phyloP scores from a whole-genome alignment of 352 stramenopile genomes.

The Thalassiosira allenii region DNA sequence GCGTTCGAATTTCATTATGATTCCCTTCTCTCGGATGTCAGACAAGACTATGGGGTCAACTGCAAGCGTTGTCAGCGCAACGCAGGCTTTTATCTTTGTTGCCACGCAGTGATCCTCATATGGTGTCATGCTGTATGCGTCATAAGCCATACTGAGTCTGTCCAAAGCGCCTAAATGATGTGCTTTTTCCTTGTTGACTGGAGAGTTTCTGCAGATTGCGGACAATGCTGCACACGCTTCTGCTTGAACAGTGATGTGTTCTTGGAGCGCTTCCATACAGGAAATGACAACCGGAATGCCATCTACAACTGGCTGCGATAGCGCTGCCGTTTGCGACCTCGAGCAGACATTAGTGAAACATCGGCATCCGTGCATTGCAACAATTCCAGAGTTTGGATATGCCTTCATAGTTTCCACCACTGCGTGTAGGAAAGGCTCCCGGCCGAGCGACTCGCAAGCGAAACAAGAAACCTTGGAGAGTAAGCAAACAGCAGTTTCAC shows the following conservation, averaged over 20 bases:
- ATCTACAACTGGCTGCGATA: background rate
- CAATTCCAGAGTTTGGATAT: slow-evolving; percentile 15
- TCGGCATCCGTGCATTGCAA: slow-evolving; percentile 44
- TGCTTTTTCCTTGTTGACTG: slow-evolving; percentile 29
- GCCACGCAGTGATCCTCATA: slow-evolving; percentile 2
- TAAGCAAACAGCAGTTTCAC: slow-evolving; percentile 37
- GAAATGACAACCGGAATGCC: slow-evolving; percentile 30
- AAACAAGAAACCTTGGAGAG: slow-evolving; percentile 48
- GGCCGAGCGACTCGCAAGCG: background rate
- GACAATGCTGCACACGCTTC: slow-evolving; percentile 36
- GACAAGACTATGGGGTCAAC: slow-evolving; percentile 14
- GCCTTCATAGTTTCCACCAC: slow-evolving; percentile 8
- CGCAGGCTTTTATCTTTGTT: slow-evolving; percentile 40
- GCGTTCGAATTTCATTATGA: slow-evolving; percentile 23
- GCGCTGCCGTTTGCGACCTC: background rate
- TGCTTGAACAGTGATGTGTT: slow-evolving; percentile 21
- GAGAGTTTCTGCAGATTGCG: slow-evolving; percentile 8
- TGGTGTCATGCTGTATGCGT: background rate
- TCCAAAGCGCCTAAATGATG: slow-evolving; percentile 22
- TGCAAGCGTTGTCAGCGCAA: slow-evolving; percentile 30
- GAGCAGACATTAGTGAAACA: slow-evolving; percentile 37
- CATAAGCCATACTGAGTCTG: slow-evolving; percentile 19
- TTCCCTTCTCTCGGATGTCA: slow-evolving; percentile 31
- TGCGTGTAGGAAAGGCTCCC: background rate
- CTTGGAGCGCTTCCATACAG: slow-evolving; percentile 25